These are phyloP conservation scores for Botrytis medusae DNA, from an alignment of 2,329 filamentous ascomycete species.

Conservation along the genomic window DNA sequence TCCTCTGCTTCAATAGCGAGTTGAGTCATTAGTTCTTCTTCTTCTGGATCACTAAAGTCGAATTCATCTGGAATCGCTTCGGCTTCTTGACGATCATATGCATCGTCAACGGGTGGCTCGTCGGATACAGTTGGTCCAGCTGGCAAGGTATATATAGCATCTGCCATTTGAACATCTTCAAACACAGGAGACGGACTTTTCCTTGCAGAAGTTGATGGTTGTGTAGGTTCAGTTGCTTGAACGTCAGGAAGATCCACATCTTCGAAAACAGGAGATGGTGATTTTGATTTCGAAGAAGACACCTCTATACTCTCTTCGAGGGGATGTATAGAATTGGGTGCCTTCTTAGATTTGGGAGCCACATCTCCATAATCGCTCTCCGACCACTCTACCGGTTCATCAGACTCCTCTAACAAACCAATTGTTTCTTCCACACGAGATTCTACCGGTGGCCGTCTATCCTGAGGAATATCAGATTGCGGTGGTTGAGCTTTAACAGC, in stretches of 20 bases:
- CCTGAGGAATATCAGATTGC: constrained; percentile 33
- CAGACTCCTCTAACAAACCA: constrained; percentile 23
- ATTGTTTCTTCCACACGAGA: neutral
- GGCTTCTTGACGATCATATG: constrained; percentile 31
- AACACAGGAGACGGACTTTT: constrained; percentile 32
- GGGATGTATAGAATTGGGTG: neutral
- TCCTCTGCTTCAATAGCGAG: constrained; percentile 90
- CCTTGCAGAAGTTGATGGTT: constrained; percentile 20
- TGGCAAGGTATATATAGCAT: constrained; percentile 15
- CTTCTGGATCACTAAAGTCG: constrained; percentile 82
- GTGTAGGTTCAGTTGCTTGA: neutral
- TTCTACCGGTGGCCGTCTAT: constrained; percentile 25
- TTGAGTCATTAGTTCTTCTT: constrained; percentile 83
- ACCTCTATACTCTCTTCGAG: constrained; percentile 2
- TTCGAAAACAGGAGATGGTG: constrained; percentile 51
- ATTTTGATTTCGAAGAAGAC: constrained; percentile 36
- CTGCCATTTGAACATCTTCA: constrained; percentile 31
- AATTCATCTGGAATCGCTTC: constrained; percentile 49
- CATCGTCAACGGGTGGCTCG: constrained; percentile 24
- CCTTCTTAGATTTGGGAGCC: constrained; percentile 26
- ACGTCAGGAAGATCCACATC: constrained; percentile 45
- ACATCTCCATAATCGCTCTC: constrained; percentile 48
- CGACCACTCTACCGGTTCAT: constrained; percentile 51
- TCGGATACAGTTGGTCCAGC: constrained; percentile 4
- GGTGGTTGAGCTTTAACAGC: constrained; percentile 35